Evolutionary conservation across 208 protist genomes (phyloP), one percentile per base, ranked within the genome.

Genomic region (Crithidia acanthocephali): DNA sequence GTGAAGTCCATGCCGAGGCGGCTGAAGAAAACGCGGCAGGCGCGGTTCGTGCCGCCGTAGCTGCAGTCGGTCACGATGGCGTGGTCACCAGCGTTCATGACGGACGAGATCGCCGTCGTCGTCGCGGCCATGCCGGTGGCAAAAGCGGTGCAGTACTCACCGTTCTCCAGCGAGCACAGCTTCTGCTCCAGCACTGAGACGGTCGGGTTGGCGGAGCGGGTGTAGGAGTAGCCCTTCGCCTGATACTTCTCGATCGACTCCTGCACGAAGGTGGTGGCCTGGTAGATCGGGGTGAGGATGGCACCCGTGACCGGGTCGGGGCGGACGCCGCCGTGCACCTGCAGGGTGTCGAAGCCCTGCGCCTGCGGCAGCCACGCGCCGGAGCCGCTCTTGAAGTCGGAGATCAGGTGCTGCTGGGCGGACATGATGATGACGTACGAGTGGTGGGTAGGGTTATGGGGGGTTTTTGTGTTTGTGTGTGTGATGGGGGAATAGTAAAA

Each of bases 1-100:
- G 79, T 82, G 61, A 98, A 97, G 68, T 98, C 86, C 81, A 99
- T 91, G 23, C 93, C 93, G 64, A 95, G 68, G 27, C 90, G 82
- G 47, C 84, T 86, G 85, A 97, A 97, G 70, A 95, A 93, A 13
- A 95, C 76, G 47, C 90, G 87, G 79, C 85, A 92, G 33, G 88
- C 88, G 68, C 92, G 89, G 78, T 98, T 95, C 52, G 96, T 98
- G 68, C 98, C 98, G 63, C 98, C 98, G 83, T 98, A 99, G 76
- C 96, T 93, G 89, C 97, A 98, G 79, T 98, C 85, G 10, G 94
- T 93, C 45, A 97, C 81, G 76, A 98, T 90, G 16, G 88, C 86
- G 80, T 97, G 93, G 81, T 98, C 95, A 51, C 92, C 92, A 22
- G 77, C 81, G 68, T 59, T 96, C 80, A 98, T 92, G 50, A 96